Conservation (phyloP, 495 filamentous ascomycete genomes). For the Neurospora discreta region DNA sequence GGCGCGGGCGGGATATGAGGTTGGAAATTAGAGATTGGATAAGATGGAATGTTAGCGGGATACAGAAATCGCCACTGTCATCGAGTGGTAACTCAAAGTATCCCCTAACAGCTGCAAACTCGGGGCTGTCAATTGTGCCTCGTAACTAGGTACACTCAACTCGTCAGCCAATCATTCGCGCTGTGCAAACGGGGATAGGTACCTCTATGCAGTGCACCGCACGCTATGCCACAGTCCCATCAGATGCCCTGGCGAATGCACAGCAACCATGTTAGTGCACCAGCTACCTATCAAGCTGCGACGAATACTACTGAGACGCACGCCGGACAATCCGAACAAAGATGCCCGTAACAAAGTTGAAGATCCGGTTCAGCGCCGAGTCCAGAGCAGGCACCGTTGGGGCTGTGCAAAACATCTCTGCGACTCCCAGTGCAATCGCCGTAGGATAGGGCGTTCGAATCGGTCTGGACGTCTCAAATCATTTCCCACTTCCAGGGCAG, state of each 20-base stretch:
- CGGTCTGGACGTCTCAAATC: too few relatives aligned
- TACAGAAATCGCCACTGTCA: background rate
- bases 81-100: background rate
- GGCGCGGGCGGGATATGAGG: background rate
- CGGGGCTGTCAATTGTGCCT: too few relatives aligned
- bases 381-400: too few relatives aligned
- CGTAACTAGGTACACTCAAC: too few relatives aligned
- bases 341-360: too few relatives aligned
- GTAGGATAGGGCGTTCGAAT: too few relatives aligned
- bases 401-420: too few relatives aligned
- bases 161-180: too few relatives aligned
- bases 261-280: background rate
- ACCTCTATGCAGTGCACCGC: background rate
- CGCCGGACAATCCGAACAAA: background rate
- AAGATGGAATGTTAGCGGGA: background rate
- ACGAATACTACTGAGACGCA: background rate
- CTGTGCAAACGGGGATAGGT: background rate
- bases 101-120: background rate
- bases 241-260: background rate
- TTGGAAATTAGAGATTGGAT: background rate
- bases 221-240: background rate
- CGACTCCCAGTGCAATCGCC: too few relatives aligned
- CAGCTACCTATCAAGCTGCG: background rate
- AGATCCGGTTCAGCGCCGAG: background rate
- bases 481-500: background rate